Evolutionary conservation across 2,329 filamentous ascomycete species (phyloP), one percentile per base, ranked within the genome.

Genomic region (Trichoderma sp.): DNA sequence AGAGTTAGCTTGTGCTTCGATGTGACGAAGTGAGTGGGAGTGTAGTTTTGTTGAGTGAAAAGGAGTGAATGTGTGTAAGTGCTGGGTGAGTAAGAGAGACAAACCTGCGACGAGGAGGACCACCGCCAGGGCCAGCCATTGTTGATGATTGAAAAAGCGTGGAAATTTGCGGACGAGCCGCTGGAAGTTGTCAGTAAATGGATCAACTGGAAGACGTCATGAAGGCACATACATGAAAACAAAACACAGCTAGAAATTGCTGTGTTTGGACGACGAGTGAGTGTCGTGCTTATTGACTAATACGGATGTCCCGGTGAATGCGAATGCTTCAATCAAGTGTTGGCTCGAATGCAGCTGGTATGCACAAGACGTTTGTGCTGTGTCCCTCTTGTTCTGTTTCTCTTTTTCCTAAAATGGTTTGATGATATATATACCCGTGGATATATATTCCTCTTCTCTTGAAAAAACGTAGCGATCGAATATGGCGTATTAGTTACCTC

Each of bases 121-220:
- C 96, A 89, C 95, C 95, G 86, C 95, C 95, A 83, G 95, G 94
- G 86, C 95, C 95, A 87, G 95, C 94, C 95, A 98, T 98, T 89
- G 84, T 83, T 79, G 78, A 79, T 78, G 76, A 75, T 75, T 71
- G 78, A 83, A 78, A 83, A 83, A 82, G 80, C 83, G 81, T 14
- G 24, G 24, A 41, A 84, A 84, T 80, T 83, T 76, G 77, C 79
- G 78, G 80, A 76, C 79, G 79, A 80, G 76, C 80, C 83, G 14
- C 31, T 33, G 5, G 56, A 41, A 67, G 11, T 8, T n/a, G 31
- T 29, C 21, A 45, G 41, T 71, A 45, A 31, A 41, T 3, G 45
- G 18, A n/a, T n/a, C 12, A 18, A n/a, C 27, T 24, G 12, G 2
- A 11, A 59, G 14, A 18, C 12, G 14, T 16, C n/a, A 53, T 11